Base-by-base conservation (phyloP, 2,329 filamentous ascomycete species). In the Talaromyces islandicus region DNA sequence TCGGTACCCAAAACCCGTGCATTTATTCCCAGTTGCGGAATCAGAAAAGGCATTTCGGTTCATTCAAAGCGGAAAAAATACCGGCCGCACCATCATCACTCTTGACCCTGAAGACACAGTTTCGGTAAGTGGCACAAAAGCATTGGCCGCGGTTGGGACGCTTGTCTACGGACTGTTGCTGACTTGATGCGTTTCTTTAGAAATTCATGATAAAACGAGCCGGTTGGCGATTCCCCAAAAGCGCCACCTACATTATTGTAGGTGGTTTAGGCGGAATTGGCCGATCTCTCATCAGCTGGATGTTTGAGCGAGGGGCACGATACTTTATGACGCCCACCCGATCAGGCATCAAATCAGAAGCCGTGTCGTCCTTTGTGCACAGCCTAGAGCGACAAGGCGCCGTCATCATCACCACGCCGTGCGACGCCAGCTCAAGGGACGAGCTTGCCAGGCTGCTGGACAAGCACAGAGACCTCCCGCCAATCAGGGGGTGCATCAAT, bases 401-500 rank as follows among this genome's bases (percentile, higher is more conserved):
- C 21, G 46, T 25, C 46, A 24, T 48, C 43, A 19, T 48, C 21
- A 25, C 46, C 25, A 21, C 46, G 10, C 46, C 46, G 25, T 51
- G 46, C 25, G 46, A 51, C 25, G 12, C 25, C 12, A 51, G 46
- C 21, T 43, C 32, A 17, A 21, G 29, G 9, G 25, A 19, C 21
- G 17, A 50, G 27, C 21, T 57, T 59, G 21, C 59, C 48, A 6
- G n/a, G 17, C 4, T 50, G 60, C 11, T 29, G 63, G n/a, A 54
- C 58, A 11, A 38, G 62, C 14, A 17, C 51, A 6, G 19, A 27
- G n/a, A 61, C 50, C 11, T 69, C 62, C 68, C 69, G 0, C 66
- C 66, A 0, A 64, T 71, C 14, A 62, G 59, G 32, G 70, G 70
- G 1, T 68, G 67, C 38, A 67, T 73, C 27, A 64, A 70, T 43